Evolutionary conservation across 2,329 filamentous ascomycete species (phyloP).

Genomic region (Diatrype stigma): DNA sequence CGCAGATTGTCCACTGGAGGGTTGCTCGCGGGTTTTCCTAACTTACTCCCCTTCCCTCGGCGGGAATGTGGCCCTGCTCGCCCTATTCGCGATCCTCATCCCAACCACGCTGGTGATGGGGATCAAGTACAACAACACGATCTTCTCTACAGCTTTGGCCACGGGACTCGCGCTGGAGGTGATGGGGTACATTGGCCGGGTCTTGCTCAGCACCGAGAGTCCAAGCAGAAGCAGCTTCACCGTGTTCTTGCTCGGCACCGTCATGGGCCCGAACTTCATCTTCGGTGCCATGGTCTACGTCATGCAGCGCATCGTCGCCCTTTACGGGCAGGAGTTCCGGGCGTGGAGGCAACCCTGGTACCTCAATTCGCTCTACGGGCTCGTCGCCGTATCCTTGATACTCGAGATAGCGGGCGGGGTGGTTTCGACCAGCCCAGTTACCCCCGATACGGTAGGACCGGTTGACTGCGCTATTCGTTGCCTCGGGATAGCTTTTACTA

Average conservation of each 20-base stretch:
- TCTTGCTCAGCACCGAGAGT: conserved; percentile 35
- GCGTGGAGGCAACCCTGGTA: conserved; percentile 30
- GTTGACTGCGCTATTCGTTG: not conserved
- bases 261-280: conserved; percentile 43
- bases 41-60: conserved; percentile 31
- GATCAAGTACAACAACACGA: conserved; percentile 33
- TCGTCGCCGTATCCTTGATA: conserved; percentile 19
- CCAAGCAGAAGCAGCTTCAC: conserved; percentile 35
- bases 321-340: conserved; percentile 42
- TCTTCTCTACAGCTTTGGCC: conserved; percentile 37
- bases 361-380: conserved; percentile 19
- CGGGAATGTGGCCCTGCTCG: conserved; percentile 38
- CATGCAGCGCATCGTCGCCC: conserved; percentile 41
- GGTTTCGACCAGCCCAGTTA: conserved; percentile 33
- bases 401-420: conserved; percentile 38
- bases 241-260: conserved; percentile 42
- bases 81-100: conserved; percentile 36
- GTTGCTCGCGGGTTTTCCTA: conserved; percentile 28
- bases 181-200: conserved; percentile 42
- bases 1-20: conserved; percentile 12
- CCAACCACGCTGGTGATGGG: conserved; percentile 35
- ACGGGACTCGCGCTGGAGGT: conserved; percentile 40
- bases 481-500: conserved; percentile 3
- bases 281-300: conserved; percentile 39
- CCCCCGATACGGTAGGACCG: conserved; percentile 30